Evolutionary conservation across 805 yeast genomes (phyloP).

Genomic region (Hanseniaspora clermontiae): DNA sequence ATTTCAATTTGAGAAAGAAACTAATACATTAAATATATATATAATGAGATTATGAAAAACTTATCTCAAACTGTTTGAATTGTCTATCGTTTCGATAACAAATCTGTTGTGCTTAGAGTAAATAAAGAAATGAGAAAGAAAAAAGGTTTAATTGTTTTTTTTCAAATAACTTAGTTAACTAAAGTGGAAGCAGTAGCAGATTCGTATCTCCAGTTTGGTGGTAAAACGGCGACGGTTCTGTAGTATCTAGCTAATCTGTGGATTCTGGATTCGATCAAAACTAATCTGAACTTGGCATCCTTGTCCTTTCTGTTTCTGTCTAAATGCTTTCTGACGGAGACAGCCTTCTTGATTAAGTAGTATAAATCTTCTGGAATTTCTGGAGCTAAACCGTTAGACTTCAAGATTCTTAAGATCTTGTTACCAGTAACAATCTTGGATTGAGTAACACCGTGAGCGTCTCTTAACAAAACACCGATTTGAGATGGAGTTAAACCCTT

Average conservation of each 20-base stretch:
- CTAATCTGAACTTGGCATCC: slow-evolving; percentile 99
- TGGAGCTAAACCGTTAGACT: slow-evolving; percentile 99
- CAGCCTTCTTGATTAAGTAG: slow-evolving; percentile 99
- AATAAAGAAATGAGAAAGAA: slow-evolving; percentile 17
- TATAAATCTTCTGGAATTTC: slow-evolving; percentile 99
- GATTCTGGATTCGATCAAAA: slow-evolving; percentile 99
- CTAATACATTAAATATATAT: not conserved
- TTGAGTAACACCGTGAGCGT: slow-evolving; percentile 99
- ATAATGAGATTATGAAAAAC: slow-evolving; percentile 2
- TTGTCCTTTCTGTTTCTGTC: slow-evolving; percentile 99
- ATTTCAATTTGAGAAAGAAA: slow-evolving; percentile 6
- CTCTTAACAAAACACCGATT: slow-evolving; percentile 98
- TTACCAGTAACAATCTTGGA: slow-evolving; percentile 95
- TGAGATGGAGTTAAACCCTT: slow-evolving; percentile 99
- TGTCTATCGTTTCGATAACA: not conserved
- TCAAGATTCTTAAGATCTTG: slow-evolving; percentile 98
- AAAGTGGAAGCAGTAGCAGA: slow-evolving; percentile 99
- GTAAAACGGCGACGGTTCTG: slow-evolving; percentile 98
- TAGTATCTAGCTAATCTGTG: slow-evolving; percentile 99
- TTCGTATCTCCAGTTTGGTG: slow-evolving; percentile 99
- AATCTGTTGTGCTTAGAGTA: slow-evolving; percentile 8
- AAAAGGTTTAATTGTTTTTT: not conserved
- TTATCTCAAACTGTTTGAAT: not conserved
- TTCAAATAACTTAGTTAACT: slow-evolving; percentile 63
- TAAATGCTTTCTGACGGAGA: slow-evolving; percentile 98